Base-by-base conservation (phyloP, 176 grass and related monocot species). In the Cenchrus americanus region DNA sequence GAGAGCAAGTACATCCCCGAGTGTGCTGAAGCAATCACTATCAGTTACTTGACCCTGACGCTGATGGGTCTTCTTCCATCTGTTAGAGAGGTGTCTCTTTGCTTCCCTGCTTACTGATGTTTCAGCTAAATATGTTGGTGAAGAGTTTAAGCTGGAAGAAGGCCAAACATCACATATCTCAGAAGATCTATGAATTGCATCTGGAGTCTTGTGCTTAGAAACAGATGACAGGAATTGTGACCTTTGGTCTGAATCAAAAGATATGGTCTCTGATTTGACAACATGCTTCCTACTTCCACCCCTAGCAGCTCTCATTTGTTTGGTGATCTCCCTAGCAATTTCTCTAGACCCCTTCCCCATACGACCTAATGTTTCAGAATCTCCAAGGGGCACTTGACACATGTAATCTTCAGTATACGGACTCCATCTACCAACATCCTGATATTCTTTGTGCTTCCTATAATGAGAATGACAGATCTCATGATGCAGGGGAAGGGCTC, bases 61-160 rank as follows among this genome's bases (percentile, higher is more conserved):
- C 70, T 65, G 86, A 71, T 63, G 86, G 14, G 89, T 57, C 43
- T 85, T 92, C 82, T 90, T 95, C 89, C 91, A 94, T 90, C 88
- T 94, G 85, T 92, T 91, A 60, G 91, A 99, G 54, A 94, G 84
- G 59, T 89, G 91, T 88, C 94, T 99, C 72, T 91, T 99, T 64
- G 96, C 91, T 80, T 99, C 93, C 74, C 87, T 99, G 74, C 75
- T 94, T 69, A 94, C 91, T 46, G 93, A 87, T 87, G 91, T 83
- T 85, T 96, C 91, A 55, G 78, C 83, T 81, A 85, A 88, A 89
- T 88, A 80, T 74, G 82, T 49, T 59, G 89, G 92, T 8, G 87
- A 76, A 66, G 88, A 80, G 21, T 79, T 92, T 27, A 89, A 81
- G 77, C 80, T 84, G 34, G 65, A 88, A 80, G 73, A 90, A 78